Percentiles rank a stretch among this genome's conserved stretches.
Evolutionary conservation across 2,329 filamentous ascomycete genomes (phyloP).

Genomic region (Periconia digitata): DNA sequence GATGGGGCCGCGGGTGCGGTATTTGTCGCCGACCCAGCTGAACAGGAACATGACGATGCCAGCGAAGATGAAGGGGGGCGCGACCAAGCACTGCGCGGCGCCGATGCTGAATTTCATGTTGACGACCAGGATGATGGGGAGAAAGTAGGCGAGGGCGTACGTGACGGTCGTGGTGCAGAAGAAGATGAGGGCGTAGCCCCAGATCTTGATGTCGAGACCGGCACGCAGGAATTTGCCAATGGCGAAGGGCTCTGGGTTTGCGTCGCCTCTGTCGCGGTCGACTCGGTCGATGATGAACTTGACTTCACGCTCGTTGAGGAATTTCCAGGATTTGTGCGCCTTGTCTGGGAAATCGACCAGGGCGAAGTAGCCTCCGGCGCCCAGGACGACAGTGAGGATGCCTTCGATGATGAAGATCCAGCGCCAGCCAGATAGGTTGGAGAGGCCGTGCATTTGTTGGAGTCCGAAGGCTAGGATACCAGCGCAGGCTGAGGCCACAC

Average conservation of each 20-base stretch:
- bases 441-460: slow-evolving; percentile 64
- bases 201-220: slow-evolving; percentile 55
- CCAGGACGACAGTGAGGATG: slow-evolving; percentile 45
- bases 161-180: slow-evolving; percentile 68
- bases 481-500: slow-evolving; percentile 65
- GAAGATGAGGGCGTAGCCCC: slow-evolving; percentile 56
- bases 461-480: slow-evolving; percentile 71
- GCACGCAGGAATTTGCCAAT: slow-evolving; percentile 51
- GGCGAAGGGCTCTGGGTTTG: slow-evolving; percentile 51
- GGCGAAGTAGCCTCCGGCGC: slow-evolving; percentile 44
- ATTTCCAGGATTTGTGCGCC: slow-evolving; percentile 45
- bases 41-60: slow-evolving; percentile 51
- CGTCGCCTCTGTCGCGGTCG: slow-evolving; percentile 57
- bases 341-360: slow-evolving; percentile 52
- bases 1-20: slow-evolving; percentile 65
- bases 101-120: slow-evolving; percentile 67
- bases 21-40: slow-evolving; percentile 68
- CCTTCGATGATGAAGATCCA: slow-evolving; percentile 53
- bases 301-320: slow-evolving; percentile 50
- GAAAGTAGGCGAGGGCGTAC: slow-evolving; percentile 77
- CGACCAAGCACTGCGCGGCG: slow-evolving; percentile 68
- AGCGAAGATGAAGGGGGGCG: slow-evolving; percentile 46
- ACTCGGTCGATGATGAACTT: slow-evolving; percentile 55
- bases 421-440: slow-evolving; percentile 48
- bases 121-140: slow-evolving; percentile 69